phyloP scores from a whole-genome alignment of 768 basidiomycete genomes.

The Artomyces pyxidatus region DNA sequence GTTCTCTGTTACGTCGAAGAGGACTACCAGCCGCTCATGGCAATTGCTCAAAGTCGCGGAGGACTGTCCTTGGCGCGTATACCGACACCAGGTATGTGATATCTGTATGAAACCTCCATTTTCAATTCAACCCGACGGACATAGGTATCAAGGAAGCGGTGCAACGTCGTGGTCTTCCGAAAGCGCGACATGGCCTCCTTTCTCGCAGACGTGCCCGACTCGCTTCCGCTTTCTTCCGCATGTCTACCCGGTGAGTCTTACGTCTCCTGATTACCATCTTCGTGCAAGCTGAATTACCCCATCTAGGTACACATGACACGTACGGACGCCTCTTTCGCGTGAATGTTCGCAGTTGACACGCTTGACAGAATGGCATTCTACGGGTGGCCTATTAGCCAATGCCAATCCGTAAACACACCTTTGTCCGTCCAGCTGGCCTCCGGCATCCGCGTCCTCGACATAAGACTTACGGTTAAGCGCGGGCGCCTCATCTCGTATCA shows the following conservation, averaged over 20 bases:
- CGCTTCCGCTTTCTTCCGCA: conserved; percentile 59
- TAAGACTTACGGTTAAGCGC: conserved; percentile 65
- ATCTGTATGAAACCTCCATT: background rate
- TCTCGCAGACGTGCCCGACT: conserved; percentile 56
- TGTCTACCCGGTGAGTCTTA: conserved; percentile 59
- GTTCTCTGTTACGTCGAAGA: conserved; percentile 2
- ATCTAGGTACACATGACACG: conserved; percentile 62
- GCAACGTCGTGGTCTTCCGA: conserved; percentile 50
- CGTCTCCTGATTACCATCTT: conserved; percentile 7
- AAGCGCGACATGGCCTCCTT: conserved; percentile 51
- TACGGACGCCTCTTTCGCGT: no score
- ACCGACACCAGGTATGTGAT: conserved; percentile 42
- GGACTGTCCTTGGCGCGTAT: conserved; percentile 51
- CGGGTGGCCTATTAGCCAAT: conserved; percentile 83
- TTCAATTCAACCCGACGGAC: no score
- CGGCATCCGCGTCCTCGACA: conserved; percentile 77
- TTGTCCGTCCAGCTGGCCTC: conserved; percentile 61
- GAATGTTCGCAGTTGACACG: no score
- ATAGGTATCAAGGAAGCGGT: conserved; percentile 39
- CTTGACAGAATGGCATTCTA: conserved; percentile 66
- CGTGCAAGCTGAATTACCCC: no score
- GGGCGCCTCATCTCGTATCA: conserved; percentile 71
- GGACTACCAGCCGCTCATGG: background rate
- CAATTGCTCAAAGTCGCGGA: conserved; percentile 32
- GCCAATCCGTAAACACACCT: conserved; percentile 58